Percentiles rank a stretch among this genome's conserved stretches.
Conservation (phyloP, 2,329 filamentous ascomycete species). For the Alternaria burnsii region DNA sequence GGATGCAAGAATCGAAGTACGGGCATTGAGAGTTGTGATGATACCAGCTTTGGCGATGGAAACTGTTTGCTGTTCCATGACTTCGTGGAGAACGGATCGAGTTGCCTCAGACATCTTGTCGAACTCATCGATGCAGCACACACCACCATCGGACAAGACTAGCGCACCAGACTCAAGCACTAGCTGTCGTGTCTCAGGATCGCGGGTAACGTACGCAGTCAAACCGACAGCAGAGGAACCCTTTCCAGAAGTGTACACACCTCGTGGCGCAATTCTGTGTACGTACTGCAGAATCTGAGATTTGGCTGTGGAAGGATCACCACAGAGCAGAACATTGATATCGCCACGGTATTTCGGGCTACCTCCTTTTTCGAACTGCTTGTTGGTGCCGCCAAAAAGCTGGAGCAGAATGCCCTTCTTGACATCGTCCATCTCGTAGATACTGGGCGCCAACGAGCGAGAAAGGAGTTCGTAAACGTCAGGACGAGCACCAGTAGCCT, state of each 20-base stretch:
- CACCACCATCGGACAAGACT: slow-evolving; percentile 76
- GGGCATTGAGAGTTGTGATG: slow-evolving; percentile 89
- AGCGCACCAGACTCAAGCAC: slow-evolving; percentile 79
- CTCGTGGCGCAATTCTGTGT: slow-evolving; percentile 94
- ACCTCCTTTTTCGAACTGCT: slow-evolving; percentile 94
- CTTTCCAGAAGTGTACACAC: slow-evolving; percentile 79
- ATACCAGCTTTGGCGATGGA: slow-evolving; percentile 81
- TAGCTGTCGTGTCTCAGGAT: slow-evolving; percentile 76
- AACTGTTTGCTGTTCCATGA: slow-evolving; percentile 83
- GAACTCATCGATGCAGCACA: slow-evolving; percentile 82
- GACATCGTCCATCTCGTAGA: slow-evolving; percentile 98
- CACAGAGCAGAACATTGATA: slow-evolving; percentile 95
- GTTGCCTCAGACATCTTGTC: slow-evolving; percentile 83
- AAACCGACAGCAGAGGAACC: slow-evolving; percentile 79
- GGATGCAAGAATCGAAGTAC: slow-evolving; percentile 94
- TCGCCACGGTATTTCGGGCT: slow-evolving; percentile 96
- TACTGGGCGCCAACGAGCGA: slow-evolving; percentile 88
- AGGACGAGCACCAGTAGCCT: slow-evolving; percentile 75
- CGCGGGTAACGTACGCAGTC: slow-evolving; percentile 78
- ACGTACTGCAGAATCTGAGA: slow-evolving; percentile 94
- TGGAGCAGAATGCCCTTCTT: slow-evolving; percentile 98
- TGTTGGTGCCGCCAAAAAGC: slow-evolving; percentile 97
- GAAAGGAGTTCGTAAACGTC: slow-evolving; percentile 95
- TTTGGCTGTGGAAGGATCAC: slow-evolving; percentile 95
- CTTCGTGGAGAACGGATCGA: slow-evolving; percentile 78